Evolutionary conservation across 2,329 filamentous ascomycete genomes (phyloP).

Genomic region (Fusarium nematophilum): DNA sequence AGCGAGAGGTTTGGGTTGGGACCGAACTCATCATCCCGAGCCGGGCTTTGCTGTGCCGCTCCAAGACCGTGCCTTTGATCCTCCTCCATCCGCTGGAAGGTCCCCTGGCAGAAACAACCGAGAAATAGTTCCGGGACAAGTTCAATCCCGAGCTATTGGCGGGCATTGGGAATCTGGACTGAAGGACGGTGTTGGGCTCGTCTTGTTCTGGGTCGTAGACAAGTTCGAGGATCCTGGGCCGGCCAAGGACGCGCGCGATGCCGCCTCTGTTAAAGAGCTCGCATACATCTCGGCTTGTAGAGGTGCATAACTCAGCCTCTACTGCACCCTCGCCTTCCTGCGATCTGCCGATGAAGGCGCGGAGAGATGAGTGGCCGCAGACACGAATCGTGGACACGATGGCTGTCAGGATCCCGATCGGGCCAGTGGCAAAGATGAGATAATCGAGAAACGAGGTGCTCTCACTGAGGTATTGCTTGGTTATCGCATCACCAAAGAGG

Average conservation of each 20-base stretch:
- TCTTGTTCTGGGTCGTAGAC: slow-evolving; percentile 36
- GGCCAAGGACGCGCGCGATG: slow-evolving; percentile 40
- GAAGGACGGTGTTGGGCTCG: no score
- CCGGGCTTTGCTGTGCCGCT: no score
- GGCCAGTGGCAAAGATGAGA: slow-evolving; percentile 1
- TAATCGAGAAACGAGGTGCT: slow-evolving; percentile 44
- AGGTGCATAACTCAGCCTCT: background rate
- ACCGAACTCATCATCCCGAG: slow-evolving; percentile 2
- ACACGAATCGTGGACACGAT: slow-evolving; percentile 6
- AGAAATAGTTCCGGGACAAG: no score
- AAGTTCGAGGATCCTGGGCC: slow-evolving; percentile 48
- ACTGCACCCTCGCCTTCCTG: background rate
- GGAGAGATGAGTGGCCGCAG: background rate
- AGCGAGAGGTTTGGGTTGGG: slow-evolving; percentile 4
- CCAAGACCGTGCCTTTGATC: no score
- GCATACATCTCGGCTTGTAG: slow-evolving; percentile 1
- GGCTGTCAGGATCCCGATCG: background rate
- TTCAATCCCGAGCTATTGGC: no score
- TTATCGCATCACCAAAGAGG: slow-evolving; percentile 53
- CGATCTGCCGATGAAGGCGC: background rate
- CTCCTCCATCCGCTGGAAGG: no score
- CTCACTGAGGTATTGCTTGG: slow-evolving; percentile 54
- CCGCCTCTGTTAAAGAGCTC: background rate
- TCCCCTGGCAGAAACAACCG: no score
- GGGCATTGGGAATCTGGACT: no score